These are phyloP conservation scores for Clavispora fructus DNA, from an alignment of 805 yeast genomes.

Conservation along the genomic window DNA sequence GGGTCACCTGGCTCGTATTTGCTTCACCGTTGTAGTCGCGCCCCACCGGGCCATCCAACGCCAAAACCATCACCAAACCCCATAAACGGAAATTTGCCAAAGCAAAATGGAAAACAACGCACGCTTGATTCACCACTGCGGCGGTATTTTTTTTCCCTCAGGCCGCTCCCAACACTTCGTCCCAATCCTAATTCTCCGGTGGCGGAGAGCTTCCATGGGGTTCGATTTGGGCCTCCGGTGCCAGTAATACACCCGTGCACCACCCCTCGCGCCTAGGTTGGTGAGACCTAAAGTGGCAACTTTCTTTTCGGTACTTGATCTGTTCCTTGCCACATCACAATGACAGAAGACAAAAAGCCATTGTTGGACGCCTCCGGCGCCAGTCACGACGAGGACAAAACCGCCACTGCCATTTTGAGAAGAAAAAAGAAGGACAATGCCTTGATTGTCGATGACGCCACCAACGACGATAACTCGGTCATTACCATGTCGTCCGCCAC, in stretches of 20 bases:
- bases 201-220: constrained; percentile 3
- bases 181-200: not conserved
- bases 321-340: not conserved
- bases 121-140: too few species aligned
- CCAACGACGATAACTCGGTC: constrained; percentile 94
- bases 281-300: not conserved
- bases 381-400: constrained; percentile 52
- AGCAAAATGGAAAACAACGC: too few species aligned
- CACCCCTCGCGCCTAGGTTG: not conserved
- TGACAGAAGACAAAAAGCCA: constrained; percentile 30
- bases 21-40: too few species aligned
- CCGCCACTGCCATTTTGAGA: constrained; percentile 96
- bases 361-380: constrained; percentile 60
- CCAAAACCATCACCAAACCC: too few species aligned
- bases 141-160: too few species aligned
- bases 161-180: too few species aligned
- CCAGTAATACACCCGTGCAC: constrained; percentile 5
- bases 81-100: too few species aligned
- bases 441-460: constrained; percentile 92
- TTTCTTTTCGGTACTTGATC: constrained; percentile 1
- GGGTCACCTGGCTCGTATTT: too few species aligned
- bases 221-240: constrained; percentile 1
- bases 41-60: too few species aligned
- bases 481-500: constrained; percentile 93
- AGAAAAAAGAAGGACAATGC: constrained; percentile 97